phyloP scores from a whole-genome alignment of 2,329 filamentous ascomycete species.

The Celoporthe dispersa region DNA sequence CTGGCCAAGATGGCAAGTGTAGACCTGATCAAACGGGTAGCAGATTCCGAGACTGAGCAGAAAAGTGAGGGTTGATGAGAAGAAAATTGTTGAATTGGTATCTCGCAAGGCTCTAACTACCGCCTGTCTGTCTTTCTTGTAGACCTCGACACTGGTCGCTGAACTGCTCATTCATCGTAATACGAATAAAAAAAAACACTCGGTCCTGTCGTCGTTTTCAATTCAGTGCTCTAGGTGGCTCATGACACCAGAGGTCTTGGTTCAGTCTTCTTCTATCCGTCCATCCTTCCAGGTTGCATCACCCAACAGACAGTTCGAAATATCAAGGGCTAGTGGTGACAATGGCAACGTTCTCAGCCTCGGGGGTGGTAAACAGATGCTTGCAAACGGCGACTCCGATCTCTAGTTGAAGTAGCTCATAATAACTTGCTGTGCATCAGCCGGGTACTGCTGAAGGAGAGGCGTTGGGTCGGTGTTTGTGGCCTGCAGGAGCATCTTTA shows the following conservation, averaged over 20 bases:
- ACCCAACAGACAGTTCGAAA: not conserved
- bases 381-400: conserved; percentile 6
- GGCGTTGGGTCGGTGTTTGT: conserved; percentile 77
- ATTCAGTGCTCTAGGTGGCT: not conserved
- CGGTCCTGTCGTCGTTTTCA: not conserved
- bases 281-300: not conserved
- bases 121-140: not conserved
- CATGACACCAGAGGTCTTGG: not conserved
- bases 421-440: conserved; percentile 80
- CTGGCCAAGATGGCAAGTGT: not conserved
- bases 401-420: conserved; percentile 75
- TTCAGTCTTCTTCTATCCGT: not conserved
- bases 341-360: not conserved
- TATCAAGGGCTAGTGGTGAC: conserved; percentile 13
- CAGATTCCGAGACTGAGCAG: not conserved
- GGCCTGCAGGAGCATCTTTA: conserved; percentile 75
- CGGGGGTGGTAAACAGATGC: not conserved
- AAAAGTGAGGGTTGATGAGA: not conserved
- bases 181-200: not conserved
- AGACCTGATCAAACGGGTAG: not conserved
- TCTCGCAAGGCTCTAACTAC: conserved; percentile 14
- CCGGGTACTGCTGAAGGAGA: conserved; percentile 74
- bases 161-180: not conserved
- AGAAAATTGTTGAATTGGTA: conserved; percentile 13
- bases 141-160: not conserved